Conservation (phyloP, 2,329 filamentous ascomycete species). For the Fusarium coicis region DNA sequence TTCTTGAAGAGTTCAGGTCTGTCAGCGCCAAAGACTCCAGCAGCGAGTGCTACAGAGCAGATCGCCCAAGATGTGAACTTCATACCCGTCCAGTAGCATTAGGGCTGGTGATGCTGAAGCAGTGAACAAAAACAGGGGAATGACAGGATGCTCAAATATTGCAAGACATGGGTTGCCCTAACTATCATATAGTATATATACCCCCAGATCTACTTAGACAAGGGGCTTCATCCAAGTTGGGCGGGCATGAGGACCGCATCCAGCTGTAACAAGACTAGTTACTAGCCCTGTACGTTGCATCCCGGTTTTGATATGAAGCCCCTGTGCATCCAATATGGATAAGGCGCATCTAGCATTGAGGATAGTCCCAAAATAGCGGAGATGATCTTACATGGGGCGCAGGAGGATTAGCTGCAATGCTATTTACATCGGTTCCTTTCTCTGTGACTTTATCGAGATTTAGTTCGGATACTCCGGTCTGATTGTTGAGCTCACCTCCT, state of each 20-base stretch:
- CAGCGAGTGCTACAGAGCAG: slow-evolving; percentile 24
- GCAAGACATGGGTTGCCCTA: not conserved
- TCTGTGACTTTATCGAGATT: slow-evolving; percentile 1
- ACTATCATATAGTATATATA: slow-evolving; percentile 12
- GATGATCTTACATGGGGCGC: slow-evolving; percentile 21
- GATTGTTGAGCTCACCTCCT: slow-evolving; percentile 5
- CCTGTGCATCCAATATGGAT: slow-evolving; percentile 15
- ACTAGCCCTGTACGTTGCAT: slow-evolving; percentile 14
- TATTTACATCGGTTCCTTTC: slow-evolving; percentile 5
- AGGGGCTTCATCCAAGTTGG: slow-evolving; percentile 18
- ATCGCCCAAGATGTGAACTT: slow-evolving; percentile 33
- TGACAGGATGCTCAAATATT: not conserved
- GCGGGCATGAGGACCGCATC: slow-evolving; percentile 12
- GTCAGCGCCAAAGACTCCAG: slow-evolving; percentile 22
- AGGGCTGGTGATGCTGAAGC: slow-evolving; percentile 4
- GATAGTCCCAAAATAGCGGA: slow-evolving; percentile 16
- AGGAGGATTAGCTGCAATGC: slow-evolving; percentile 1
- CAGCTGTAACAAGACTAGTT: slow-evolving; percentile 26
- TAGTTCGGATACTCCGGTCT: slow-evolving; percentile 23
- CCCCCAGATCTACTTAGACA: slow-evolving; percentile 11
- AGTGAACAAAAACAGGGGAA: not conserved
- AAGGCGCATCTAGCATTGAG: slow-evolving; percentile 21
- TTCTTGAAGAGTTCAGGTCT: slow-evolving; percentile 19
- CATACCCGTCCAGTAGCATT: slow-evolving; percentile 36
- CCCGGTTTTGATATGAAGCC: slow-evolving; percentile 12